Evolutionary conservation across 129 eudicot genomes (phyloP).

Genomic region (Arctium minus): DNA sequence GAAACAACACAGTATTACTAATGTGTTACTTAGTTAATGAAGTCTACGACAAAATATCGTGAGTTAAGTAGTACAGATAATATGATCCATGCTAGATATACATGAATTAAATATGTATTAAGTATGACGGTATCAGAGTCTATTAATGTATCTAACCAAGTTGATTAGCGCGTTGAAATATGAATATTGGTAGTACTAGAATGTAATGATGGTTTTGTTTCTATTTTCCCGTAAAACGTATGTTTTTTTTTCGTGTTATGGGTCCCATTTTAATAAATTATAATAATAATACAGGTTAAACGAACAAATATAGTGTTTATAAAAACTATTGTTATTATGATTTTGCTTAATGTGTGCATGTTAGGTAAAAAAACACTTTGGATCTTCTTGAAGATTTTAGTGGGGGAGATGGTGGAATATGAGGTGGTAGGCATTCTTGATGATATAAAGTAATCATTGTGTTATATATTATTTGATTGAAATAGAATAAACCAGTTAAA

Average conservation of each 20-base stretch:
- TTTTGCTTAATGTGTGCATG: conserved; percentile 7
- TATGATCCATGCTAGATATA: conserved; percentile 19
- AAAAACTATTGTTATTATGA: neutral
- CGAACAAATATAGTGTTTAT: neutral
- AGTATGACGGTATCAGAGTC: neutral
- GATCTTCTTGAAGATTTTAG: conserved; percentile 14
- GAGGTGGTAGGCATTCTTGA: conserved; percentile 39
- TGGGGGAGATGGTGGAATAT: conserved; percentile 49
- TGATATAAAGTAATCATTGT: neutral
- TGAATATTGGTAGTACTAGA: neutral
- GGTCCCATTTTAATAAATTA: neutral
- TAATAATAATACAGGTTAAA: neutral
- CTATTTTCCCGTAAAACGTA: neutral
- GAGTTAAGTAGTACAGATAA: neutral
- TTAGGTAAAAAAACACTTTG: conserved; percentile 38
- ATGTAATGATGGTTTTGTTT: neutral
- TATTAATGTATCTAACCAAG: conserved; percentile 14
- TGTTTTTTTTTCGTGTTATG: neutral
- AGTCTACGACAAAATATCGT: neutral
- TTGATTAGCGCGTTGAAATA: conserved; percentile 16
- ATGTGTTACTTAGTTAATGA: conserved; percentile 17
- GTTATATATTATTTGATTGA: neutral
- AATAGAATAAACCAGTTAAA: neutral
- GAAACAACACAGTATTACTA: conserved; percentile 3
- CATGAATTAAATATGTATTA: neutral